Evolutionary conservation across 2,329 filamentous ascomycete genomes (phyloP).

Genomic region (Fonsecaea pedrosoi): DNA sequence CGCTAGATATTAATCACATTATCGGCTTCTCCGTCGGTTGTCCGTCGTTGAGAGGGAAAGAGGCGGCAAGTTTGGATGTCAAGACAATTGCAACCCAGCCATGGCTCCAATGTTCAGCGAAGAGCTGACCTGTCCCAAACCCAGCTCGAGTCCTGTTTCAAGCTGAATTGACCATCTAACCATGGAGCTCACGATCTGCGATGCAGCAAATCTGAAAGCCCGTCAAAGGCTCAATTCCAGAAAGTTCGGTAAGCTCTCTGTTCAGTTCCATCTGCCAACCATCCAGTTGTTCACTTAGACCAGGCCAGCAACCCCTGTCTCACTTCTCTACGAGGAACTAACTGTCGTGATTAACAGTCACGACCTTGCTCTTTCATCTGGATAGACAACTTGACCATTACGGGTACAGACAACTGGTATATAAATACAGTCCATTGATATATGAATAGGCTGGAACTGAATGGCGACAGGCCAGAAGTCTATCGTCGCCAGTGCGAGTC

Average conservation of each 20-base stretch:
- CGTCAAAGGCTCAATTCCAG: neutral
- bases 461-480: neutral
- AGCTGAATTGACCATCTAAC: neutral
- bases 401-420: neutral
- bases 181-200: neutral
- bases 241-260: neutral
- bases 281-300: neutral
- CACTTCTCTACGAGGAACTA: neutral
- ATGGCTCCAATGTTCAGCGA: no score
- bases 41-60: neutral
- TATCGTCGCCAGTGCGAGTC: neutral
- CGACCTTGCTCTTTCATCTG: no score
- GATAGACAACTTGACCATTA: no score
- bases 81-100: no score
- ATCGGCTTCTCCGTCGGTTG: neutral
- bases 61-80: neutral
- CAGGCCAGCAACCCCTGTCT: neutral
- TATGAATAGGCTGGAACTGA: neutral
- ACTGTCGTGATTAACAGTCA: neutral
- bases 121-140: neutral
- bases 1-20: no score
- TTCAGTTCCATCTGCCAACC: neutral
- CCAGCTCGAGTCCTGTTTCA: neutral
- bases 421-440: conserved; percentile 3
- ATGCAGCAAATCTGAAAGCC: neutral